A percentile compares a stretch with the other conserved stretches of the same genome.
Evolutionary conservation across 2,329 filamentous ascomycete genomes (phyloP).

Genomic region (Nakataea oryzae): DNA sequence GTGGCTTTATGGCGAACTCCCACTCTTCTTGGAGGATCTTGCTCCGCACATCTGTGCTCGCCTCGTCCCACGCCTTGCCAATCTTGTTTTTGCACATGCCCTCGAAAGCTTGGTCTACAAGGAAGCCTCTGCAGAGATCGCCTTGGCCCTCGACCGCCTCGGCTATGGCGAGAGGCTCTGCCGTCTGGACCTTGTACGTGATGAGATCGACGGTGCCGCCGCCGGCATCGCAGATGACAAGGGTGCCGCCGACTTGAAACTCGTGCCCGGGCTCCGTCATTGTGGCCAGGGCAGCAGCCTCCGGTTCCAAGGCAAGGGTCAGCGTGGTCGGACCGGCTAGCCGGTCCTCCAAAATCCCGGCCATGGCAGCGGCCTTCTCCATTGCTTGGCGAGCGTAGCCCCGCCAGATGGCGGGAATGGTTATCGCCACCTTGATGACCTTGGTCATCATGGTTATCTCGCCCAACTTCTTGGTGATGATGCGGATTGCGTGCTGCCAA

Average conservation of each 20-base stretch:
- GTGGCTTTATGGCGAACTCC: constrained; percentile 15
- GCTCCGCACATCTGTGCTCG: background rate
- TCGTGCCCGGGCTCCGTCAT: constrained; percentile 15
- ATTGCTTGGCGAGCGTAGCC: constrained; percentile 24
- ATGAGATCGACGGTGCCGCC: constrained; percentile 25
- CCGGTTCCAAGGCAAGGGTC: constrained; percentile 27
- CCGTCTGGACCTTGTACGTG: constrained; percentile 19
- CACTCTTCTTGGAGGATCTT: constrained; percentile 11
- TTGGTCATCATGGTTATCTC: constrained; percentile 10
- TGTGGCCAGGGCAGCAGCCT: constrained; percentile 29
- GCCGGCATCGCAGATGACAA: constrained; percentile 16
- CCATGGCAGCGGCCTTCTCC: constrained; percentile 18
- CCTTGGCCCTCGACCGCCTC: constrained; percentile 28
- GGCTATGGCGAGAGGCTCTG: constrained; percentile 16
- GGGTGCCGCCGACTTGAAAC: constrained; percentile 7
- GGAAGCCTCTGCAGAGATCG: constrained; percentile 25
- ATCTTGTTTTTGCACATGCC: constrained; percentile 16
- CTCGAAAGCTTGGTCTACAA: constrained; percentile 27
- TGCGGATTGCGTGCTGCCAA: constrained; percentile 18
- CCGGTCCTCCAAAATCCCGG: constrained; percentile 22
- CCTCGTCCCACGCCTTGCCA: background rate
- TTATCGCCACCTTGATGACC: constrained; percentile 24
- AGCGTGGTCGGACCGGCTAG: constrained; percentile 17
- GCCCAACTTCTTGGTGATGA: constrained; percentile 16
- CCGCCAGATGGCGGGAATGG: constrained; percentile 33